Conservation (phyloP, 2,329 filamentous ascomycete species). For the Xylaria sp. region DNA sequence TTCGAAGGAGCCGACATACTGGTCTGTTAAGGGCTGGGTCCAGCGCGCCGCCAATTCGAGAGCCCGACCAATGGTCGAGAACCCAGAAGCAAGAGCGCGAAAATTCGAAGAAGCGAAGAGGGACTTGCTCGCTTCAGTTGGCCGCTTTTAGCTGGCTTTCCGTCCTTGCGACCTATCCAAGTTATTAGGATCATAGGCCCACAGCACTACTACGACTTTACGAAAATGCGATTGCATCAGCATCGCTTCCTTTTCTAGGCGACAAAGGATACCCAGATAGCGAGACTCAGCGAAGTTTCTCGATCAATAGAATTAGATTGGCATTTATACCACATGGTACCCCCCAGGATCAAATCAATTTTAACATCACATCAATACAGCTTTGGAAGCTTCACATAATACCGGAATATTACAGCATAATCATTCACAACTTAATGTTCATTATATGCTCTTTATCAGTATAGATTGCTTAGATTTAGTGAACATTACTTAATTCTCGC, state of each 20-base stretch:
- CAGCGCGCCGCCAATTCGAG: slow-evolving; percentile 41
- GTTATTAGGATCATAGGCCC: slow-evolving; percentile 12
- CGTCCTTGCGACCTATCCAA: background rate
- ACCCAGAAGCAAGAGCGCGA: slow-evolving; percentile 51
- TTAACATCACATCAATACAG: background rate
- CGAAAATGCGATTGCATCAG: slow-evolving; percentile 12
- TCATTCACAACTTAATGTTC: background rate
- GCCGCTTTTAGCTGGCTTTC: slow-evolving; percentile 38
- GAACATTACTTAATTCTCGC: slow-evolving; percentile 62
- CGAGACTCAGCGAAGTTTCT: background rate
- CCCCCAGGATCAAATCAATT: background rate
- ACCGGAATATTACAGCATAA: background rate
- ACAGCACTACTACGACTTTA: slow-evolving; percentile 24
- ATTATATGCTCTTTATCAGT: background rate
- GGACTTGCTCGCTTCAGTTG: slow-evolving; percentile 54
- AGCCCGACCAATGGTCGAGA: slow-evolving; percentile 34
- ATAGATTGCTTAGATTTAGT: background rate
- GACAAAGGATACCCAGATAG: slow-evolving; percentile 4
- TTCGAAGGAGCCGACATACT: slow-evolving; percentile 45
- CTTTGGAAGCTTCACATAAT: background rate
- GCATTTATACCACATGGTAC: background rate
- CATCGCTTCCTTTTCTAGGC: background rate
- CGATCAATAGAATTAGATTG: background rate
- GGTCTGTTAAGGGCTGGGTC: slow-evolving; percentile 46
- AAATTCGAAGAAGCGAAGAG: slow-evolving; percentile 60